Percentiles rank a stretch among this genome's conserved stretches.
phyloP scores from a whole-genome alignment of 768 basidiomycete genomes.

The Boletus fagicola region DNA sequence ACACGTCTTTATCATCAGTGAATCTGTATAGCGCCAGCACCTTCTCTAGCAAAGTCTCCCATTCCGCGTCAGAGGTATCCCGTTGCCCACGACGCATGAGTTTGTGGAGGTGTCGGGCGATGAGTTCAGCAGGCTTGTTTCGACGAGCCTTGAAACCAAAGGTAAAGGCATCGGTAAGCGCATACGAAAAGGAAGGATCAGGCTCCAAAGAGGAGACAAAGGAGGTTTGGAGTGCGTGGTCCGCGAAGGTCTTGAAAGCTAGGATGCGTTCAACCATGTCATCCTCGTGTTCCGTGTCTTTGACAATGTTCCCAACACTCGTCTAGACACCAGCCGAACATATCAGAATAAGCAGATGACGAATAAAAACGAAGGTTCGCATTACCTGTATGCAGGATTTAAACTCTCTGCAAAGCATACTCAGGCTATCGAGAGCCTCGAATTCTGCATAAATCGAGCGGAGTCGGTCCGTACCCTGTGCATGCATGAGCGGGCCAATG shows the following conservation, averaged over 20 bases:
- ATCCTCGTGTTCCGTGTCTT: slow-evolving; percentile 60
- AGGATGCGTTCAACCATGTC: slow-evolving; percentile 76
- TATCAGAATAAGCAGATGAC: background rate
- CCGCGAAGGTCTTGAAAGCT: slow-evolving; percentile 59
- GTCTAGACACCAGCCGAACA: slow-evolving; percentile 37
- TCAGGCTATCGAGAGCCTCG: slow-evolving; percentile 51
- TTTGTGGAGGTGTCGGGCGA: slow-evolving; percentile 86
- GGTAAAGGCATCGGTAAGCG: slow-evolving; percentile 68
- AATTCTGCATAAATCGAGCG: slow-evolving; percentile 61
- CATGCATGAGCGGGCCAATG: slow-evolving; percentile 50
- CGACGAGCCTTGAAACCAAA: slow-evolving; percentile 71
- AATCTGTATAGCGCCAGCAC: slow-evolving; percentile 77
- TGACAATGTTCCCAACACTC: slow-evolving; percentile 63
- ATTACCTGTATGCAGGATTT: slow-evolving; percentile 57
- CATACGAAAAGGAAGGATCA: slow-evolving; percentile 62
- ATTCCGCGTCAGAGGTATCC: slow-evolving; percentile 57
- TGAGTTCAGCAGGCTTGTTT: slow-evolving; percentile 88
- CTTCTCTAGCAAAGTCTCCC: slow-evolving; percentile 59
- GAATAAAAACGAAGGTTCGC: background rate
- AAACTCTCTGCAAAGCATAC: slow-evolving; percentile 59
- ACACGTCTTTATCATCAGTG: slow-evolving; percentile 92
- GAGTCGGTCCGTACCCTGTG: slow-evolving; percentile 44
- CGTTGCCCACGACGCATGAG: slow-evolving; percentile 88
- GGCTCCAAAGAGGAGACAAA: slow-evolving; percentile 48
- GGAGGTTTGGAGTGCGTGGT: slow-evolving; percentile 46